Conservation (phyloP, 192 early-diverging fungal genomes). For the Pecoramyces ruminantium region DNA sequence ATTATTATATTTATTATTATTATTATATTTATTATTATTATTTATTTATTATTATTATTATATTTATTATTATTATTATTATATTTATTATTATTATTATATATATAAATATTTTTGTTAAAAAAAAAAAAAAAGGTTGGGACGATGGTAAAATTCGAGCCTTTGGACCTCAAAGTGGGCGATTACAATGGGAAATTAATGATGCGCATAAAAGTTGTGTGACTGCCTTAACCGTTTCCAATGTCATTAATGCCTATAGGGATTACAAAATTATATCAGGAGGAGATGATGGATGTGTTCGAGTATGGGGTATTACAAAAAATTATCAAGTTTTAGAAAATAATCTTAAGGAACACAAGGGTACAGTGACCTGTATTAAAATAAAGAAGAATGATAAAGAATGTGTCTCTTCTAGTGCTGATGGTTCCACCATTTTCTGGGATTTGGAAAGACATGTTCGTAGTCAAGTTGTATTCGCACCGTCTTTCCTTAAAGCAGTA, state of each 20-base stretch:
- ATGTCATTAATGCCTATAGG: slow-evolving; percentile 15
- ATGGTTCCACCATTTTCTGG: slow-evolving; percentile 42
- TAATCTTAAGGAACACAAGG: slow-evolving; percentile 45
- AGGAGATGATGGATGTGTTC: slow-evolving; percentile 39
- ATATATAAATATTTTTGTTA: too few species aligned
- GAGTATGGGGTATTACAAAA: slow-evolving; percentile 28
- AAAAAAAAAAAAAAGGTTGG: slow-evolving; percentile 42
- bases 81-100: too few species aligned
- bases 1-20: too few species aligned
- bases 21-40: too few species aligned
- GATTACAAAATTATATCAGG: slow-evolving; percentile 35
- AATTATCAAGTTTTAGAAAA: slow-evolving; percentile 22
- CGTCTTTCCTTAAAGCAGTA: slow-evolving; percentile 36
- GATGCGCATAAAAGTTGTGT: slow-evolving; percentile 36
- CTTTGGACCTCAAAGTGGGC: slow-evolving; percentile 37
- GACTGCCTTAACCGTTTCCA: slow-evolving; percentile 31
- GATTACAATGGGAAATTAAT: slow-evolving; percentile 34
- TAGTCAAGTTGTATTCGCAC: slow-evolving; percentile 44
- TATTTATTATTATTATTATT: too few species aligned
- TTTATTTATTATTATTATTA: too few species aligned
- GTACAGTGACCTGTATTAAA: slow-evolving; percentile 39
- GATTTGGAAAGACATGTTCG: slow-evolving; percentile 36
- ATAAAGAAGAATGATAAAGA: slow-evolving; percentile 36
- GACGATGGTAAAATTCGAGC: slow-evolving; percentile 43
- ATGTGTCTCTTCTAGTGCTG: slow-evolving; percentile 30